These are phyloP conservation scores for Hamiltosporidium tvaerminnensis DNA, from an alignment of 371 early-diverging fungal species.

Conservation along the genomic window DNA sequence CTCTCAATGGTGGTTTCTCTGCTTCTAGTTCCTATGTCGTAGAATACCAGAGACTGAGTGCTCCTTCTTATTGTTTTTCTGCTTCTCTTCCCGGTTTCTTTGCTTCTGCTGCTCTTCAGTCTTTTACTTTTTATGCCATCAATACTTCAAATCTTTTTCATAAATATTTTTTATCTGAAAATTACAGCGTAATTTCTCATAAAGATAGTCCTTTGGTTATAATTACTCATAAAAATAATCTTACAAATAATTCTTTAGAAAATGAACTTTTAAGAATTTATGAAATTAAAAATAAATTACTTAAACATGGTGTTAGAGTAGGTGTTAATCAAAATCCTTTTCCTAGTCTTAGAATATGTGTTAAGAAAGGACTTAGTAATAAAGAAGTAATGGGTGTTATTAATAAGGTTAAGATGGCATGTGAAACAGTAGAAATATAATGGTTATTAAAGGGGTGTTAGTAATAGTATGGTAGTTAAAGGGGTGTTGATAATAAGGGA, in stretches of 20 bases:
- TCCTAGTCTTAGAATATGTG: not conserved
- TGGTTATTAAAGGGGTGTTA: too few relatives aligned
- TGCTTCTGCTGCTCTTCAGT: slow-evolving; percentile 59
- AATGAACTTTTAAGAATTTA: not conserved
- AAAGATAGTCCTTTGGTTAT: not conserved
- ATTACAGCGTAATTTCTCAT: not conserved
- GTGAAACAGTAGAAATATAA: too few relatives aligned
- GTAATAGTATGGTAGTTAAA: too few relatives aligned
- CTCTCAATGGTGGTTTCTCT: slow-evolving; percentile 83
- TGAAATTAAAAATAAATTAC: not conserved
- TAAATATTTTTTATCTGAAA: not conserved
- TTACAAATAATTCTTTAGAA: not conserved
- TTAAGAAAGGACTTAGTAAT: too few relatives aligned
- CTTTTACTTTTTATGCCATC: too few relatives aligned
- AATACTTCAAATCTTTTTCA: not conserved
- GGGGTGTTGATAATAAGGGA: too few relatives aligned
- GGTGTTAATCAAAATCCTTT: not conserved
- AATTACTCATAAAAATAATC: not conserved
- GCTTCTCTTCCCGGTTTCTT: slow-evolving; percentile 91
- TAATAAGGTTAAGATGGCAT: too few relatives aligned
- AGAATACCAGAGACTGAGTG: slow-evolving; percentile 80
- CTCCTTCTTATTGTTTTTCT: slow-evolving; percentile 80
- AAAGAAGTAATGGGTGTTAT: too few relatives aligned
- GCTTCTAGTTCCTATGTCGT: slow-evolving; percentile 67
- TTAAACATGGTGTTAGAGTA: not conserved